Percentiles rank a stretch among this genome's conserved stretches.
These are phyloP conservation scores for Penicillium nucicola DNA, from an alignment of 495 filamentous ascomycete genomes.

Conservation along the genomic window DNA sequence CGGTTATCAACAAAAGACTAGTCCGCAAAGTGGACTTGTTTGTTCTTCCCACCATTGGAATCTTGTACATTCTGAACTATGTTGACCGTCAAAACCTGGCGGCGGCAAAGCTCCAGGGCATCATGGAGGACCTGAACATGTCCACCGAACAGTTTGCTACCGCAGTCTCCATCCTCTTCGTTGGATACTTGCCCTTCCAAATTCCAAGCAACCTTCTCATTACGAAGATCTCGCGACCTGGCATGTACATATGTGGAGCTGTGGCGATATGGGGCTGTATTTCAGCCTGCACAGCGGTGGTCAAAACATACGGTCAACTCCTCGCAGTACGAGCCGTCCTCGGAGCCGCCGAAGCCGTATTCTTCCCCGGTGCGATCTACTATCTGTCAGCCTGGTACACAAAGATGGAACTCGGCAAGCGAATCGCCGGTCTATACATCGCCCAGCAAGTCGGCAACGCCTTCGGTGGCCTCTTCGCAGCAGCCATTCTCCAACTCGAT, in stretches of 20 bases:
- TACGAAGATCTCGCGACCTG: conserved; percentile 36
- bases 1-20: conserved; percentile 27
- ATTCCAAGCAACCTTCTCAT: conserved; percentile 59
- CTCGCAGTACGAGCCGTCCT: conserved; percentile 37
- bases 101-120: conserved; percentile 27
- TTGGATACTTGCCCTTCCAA: conserved; percentile 53
- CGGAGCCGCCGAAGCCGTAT: conserved; percentile 40
- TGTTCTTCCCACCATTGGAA: conserved; percentile 33
- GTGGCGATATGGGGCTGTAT: conserved; percentile 50
- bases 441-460: conserved; percentile 54
- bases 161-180: conserved; percentile 30
- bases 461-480: conserved; percentile 54
- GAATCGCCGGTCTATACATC: conserved; percentile 56
- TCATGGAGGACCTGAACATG: conserved; percentile 27
- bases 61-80: conserved; percentile 41
- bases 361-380: conserved; percentile 56
- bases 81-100: conserved; percentile 34
- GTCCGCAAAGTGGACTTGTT: conserved; percentile 42
- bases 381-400: conserved; percentile 58
- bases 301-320: conserved; percentile 24
- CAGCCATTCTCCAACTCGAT: conserved; percentile 50
- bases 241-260: conserved; percentile 31
- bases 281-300: conserved; percentile 38
- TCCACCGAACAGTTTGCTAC: conserved; percentile 26
- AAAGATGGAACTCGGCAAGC: conserved; percentile 51